Percentiles rank a stretch among this genome's conserved stretches.
Evolutionary conservation across 2,329 filamentous ascomycete genomes (phyloP).

Genomic region (Trichoderma guizhouense): DNA sequence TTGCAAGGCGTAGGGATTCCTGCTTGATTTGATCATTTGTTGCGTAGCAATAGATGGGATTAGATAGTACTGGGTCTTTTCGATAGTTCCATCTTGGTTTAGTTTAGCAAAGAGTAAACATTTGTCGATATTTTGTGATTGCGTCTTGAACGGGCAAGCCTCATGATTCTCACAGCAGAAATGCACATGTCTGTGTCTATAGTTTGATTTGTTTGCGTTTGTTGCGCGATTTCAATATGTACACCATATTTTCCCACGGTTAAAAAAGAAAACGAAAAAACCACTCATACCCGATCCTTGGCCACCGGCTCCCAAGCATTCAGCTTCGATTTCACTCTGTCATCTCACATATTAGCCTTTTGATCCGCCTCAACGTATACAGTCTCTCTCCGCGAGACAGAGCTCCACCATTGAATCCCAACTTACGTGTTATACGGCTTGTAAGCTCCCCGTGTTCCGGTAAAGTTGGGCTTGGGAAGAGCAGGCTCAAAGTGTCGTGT

Average conservation of each 20-base stretch:
- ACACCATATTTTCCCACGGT: constrained; percentile 23
- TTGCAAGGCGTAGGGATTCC: constrained; percentile 10
- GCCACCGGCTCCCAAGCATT: constrained; percentile 50
- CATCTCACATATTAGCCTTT: constrained; percentile 21
- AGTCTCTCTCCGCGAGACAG: not conserved
- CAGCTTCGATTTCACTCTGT: constrained; percentile 53
- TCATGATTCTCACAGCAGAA: not conserved
- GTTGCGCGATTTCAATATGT: constrained; percentile 28
- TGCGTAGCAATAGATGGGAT: constrained; percentile 18
- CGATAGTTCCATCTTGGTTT: not conserved
- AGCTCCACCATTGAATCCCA: not conserved
- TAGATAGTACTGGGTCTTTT: constrained; percentile 13
- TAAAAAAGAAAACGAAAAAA: not conserved
- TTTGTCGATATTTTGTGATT: not conserved
- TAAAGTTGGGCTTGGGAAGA: constrained; percentile 70
- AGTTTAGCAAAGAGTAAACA: not conserved
- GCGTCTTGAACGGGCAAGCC: not conserved
- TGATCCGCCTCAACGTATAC: not conserved
- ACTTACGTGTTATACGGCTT: constrained; percentile 95
- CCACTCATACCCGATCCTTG: constrained; percentile 31
- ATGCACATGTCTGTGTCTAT: not conserved
- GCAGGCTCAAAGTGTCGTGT: constrained; percentile 72
- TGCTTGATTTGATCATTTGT: constrained; percentile 17
- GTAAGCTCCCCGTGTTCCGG: constrained; percentile 73
- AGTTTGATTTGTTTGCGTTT: not conserved